These are phyloP conservation scores for Peterozyma toletana DNA, from an alignment of 805 yeast genomes.

Conservation along the genomic window DNA sequence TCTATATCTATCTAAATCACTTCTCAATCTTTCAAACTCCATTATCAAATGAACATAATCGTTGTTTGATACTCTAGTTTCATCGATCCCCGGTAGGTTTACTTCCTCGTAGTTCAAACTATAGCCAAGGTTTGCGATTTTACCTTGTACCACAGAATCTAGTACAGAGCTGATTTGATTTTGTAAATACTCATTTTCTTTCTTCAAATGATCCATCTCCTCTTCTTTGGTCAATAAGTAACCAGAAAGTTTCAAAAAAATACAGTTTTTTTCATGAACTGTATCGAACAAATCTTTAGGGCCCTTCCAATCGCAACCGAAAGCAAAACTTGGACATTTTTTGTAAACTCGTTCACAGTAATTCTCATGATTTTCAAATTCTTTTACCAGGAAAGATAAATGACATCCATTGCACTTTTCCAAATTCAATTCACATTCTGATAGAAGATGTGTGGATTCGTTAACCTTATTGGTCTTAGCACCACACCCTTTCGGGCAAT, in stretches of 20 bases:
- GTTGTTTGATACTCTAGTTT: conserved; percentile 14
- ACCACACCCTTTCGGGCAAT: conserved; percentile 29
- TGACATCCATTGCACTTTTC: conserved; percentile 32
- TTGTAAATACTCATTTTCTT: conserved; percentile 33
- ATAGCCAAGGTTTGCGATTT: conserved; percentile 42
- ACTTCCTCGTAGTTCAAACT: conserved; percentile 40
- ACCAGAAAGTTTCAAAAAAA: conserved; percentile 17
- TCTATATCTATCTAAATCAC: conserved; percentile 23
- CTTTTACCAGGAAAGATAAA: conserved; percentile 30
- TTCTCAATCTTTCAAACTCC: conserved; percentile 36
- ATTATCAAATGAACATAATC: conserved; percentile 23
- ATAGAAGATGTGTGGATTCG: conserved; percentile 26
- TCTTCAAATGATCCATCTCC: conserved; percentile 19
- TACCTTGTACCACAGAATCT: conserved; percentile 41
- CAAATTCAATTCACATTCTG: conserved; percentile 32
- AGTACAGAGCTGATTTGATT: conserved; percentile 36
- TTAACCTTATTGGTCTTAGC: conserved; percentile 20
- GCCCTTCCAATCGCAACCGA: conserved; percentile 45
- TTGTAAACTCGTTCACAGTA: conserved; percentile 33
- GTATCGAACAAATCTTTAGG: conserved; percentile 19
- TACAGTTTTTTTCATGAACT: conserved; percentile 21
- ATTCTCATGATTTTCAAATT: conserved; percentile 29
- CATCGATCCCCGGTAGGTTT: conserved; percentile 3
- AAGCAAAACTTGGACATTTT: conserved; percentile 37
- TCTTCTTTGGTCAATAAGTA: conserved; percentile 20